These are phyloP conservation scores for Claviceps maximensis DNA, from an alignment of 2,329 filamentous ascomycete genomes.

Conservation along the genomic window DNA sequence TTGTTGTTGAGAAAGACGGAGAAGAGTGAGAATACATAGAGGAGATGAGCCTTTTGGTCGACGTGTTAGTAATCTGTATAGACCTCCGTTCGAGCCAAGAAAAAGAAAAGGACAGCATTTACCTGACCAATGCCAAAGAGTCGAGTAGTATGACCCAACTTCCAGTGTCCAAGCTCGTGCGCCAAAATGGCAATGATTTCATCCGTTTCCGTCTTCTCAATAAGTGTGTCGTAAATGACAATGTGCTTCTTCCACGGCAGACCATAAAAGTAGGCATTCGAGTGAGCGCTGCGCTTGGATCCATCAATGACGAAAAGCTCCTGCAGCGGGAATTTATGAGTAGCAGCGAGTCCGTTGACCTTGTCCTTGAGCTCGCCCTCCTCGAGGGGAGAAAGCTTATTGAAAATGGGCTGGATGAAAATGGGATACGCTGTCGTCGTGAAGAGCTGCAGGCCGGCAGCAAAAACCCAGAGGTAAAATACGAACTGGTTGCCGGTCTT, in stretches of 20 bases:
- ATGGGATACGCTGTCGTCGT: conserved; percentile 95
- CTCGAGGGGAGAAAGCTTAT: conserved; percentile 88
- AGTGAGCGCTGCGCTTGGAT: conserved; percentile 75
- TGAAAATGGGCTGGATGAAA: conserved; percentile 88
- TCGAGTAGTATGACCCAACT: conserved; percentile 83
- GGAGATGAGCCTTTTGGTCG: conserved; percentile 60
- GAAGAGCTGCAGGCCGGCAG: conserved; percentile 77
- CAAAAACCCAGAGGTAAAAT: conserved; percentile 95
- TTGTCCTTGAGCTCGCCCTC: conserved; percentile 76
- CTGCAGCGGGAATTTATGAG: conserved; percentile 79
- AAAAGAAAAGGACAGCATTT: conserved; percentile 11
- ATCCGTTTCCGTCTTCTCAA: conserved; percentile 83
- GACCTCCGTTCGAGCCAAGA: not conserved
- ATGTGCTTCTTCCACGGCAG: conserved; percentile 99
- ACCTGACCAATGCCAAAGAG: conserved; percentile 79
- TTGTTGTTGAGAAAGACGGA: conserved; percentile 94
- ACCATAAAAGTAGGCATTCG: conserved; percentile 91
- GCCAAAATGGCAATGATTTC: conserved; percentile 92
- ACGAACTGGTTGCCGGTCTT: conserved; percentile 91
- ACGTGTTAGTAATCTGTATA: not conserved
- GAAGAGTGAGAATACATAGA: conserved; percentile 95
- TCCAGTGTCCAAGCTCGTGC: conserved; percentile 96
- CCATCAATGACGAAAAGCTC: conserved; percentile 93
- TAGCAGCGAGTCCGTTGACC: conserved; percentile 71
- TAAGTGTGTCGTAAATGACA: conserved; percentile 95